These are phyloP conservation scores for Vishniacozyma victoriae DNA, from an alignment of 768 basidiomycete genomes.

Conservation along the genomic window DNA sequence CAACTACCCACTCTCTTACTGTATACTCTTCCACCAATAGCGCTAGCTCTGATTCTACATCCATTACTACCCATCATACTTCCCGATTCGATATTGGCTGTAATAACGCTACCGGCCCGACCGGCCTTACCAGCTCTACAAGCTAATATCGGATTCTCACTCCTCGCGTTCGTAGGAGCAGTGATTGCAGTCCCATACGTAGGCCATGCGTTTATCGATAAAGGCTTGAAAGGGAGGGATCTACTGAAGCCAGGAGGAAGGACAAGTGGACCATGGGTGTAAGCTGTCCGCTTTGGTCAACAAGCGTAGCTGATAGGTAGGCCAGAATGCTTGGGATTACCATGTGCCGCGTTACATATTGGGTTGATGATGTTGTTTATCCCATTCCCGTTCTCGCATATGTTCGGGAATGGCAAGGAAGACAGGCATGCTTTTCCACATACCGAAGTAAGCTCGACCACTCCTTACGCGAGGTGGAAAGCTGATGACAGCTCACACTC, in stretches of 20 bases:
- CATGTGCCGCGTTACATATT: constrained; percentile 84
- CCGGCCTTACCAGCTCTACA: constrained; percentile 53
- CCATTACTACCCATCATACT: constrained; percentile 36
- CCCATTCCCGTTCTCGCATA: constrained; percentile 83
- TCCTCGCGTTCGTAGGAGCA: constrained; percentile 72
- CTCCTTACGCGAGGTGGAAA: background rate
- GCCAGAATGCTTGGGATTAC: constrained; percentile 88
- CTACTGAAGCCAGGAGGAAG: constrained; percentile 64
- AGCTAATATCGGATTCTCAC: constrained; percentile 72
- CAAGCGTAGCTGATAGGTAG: constrained; percentile 49
- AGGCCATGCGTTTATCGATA: constrained; percentile 70
- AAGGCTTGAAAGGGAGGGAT: constrained; percentile 78
- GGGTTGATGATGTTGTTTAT: constrained; percentile 83
- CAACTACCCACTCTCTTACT: constrained; percentile 21
- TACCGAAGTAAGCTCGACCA: constrained; percentile 39
- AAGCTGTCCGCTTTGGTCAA: constrained; percentile 8
- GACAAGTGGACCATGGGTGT: constrained; percentile 28
- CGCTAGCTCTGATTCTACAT: constrained; percentile 32
- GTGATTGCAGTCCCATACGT: constrained; percentile 76
- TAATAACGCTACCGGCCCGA: constrained; percentile 12
- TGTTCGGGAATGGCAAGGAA: constrained; percentile 27
- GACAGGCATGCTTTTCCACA: constrained; percentile 48
- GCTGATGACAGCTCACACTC: constrained; percentile 62
- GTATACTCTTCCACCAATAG: constrained; percentile 30
- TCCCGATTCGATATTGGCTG: background rate